phyloP scores from a whole-genome alignment of 495 filamentous ascomycete genomes.

The Aspergillus incahuasiensis region DNA sequence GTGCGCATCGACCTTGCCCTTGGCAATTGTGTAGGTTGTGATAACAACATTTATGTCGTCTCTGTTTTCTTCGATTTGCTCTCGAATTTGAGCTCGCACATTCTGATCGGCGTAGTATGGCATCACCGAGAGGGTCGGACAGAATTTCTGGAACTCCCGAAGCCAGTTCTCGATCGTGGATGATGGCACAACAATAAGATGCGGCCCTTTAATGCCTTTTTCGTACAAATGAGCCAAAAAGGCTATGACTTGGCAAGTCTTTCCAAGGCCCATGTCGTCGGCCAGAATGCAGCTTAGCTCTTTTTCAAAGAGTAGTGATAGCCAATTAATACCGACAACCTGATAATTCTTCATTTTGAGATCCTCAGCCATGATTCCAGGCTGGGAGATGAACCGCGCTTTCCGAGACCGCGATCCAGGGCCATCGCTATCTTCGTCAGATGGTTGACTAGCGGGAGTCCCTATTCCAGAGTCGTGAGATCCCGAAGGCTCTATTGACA shows the following conservation, averaged over 20 bases:
- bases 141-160: constrained; percentile 83
- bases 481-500: constrained; percentile 48
- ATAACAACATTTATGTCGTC: constrained; percentile 76
- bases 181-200: constrained; percentile 83
- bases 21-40: constrained; percentile 80
- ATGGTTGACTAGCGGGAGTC: constrained; percentile 55
- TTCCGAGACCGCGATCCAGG: constrained; percentile 36
- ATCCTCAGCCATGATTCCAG: constrained; percentile 64
- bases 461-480: constrained; percentile 69
- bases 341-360: constrained; percentile 86
- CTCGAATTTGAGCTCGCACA: constrained; percentile 61
- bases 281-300: constrained; percentile 83
- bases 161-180: constrained; percentile 96
- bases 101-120: constrained; percentile 73
- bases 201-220: constrained; percentile 64
- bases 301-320: constrained; percentile 71
- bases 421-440: constrained; percentile 48
- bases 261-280: constrained; percentile 97
- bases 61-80: constrained; percentile 56
- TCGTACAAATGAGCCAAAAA: constrained; percentile 81
- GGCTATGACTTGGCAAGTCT: constrained; percentile 94
- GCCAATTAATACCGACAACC: constrained; percentile 91
- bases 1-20: constrained; percentile 57
- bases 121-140: constrained; percentile 66
- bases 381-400: constrained; percentile 59